phyloP scores from a whole-genome alignment of 176 grass and related monocot genomes.

The Saccharum officinarum region DNA sequence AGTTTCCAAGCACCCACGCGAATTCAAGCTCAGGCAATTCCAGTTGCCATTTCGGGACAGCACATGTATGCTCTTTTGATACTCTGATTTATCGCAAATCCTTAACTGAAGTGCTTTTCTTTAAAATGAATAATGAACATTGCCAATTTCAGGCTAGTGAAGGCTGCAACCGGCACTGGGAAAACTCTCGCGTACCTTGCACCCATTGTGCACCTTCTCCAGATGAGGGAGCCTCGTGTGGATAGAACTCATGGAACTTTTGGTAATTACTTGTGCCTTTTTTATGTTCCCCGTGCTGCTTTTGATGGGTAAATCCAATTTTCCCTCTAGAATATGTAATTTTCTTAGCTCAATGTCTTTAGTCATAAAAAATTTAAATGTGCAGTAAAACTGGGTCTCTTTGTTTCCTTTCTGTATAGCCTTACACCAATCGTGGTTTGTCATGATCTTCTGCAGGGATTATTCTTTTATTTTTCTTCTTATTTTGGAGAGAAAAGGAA shows the following conservation, averaged over 20 bases:
- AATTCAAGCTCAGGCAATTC: conserved; percentile 90
- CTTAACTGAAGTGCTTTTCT: not conserved
- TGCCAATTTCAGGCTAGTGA: conserved; percentile 70
- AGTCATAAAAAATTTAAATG: not conserved
- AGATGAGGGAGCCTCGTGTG: conserved; percentile 79
- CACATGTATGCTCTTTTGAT: conserved; percentile 61
- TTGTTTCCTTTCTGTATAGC: not conserved
- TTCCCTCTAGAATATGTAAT: not conserved
- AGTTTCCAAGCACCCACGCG: conserved; percentile 70
- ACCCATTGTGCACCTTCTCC: conserved; percentile 83
- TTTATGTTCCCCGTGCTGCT: conserved; percentile 1
- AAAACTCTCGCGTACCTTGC: conserved; percentile 93
- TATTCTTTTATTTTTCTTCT: not conserved
- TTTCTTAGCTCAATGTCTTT: not conserved
- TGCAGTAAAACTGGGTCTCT: not conserved
- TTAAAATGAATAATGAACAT: not conserved
- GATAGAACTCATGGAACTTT: conserved; percentile 87
- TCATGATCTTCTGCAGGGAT: not conserved
- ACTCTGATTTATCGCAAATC: not conserved
- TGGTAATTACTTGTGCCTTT: conserved; percentile 44
- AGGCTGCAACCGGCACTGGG: conserved; percentile 92
- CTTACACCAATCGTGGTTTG: not conserved
- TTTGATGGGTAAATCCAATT: not conserved
- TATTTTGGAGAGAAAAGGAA: not conserved
- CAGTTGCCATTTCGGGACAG: conserved; percentile 73